A percentile compares a stretch with the other conserved stretches of the same genome.
These are phyloP conservation scores for Apiotrichum mycotoxinovorans DNA, from an alignment of 1,284 basidiomycete genomes.

Conservation along the genomic window DNA sequence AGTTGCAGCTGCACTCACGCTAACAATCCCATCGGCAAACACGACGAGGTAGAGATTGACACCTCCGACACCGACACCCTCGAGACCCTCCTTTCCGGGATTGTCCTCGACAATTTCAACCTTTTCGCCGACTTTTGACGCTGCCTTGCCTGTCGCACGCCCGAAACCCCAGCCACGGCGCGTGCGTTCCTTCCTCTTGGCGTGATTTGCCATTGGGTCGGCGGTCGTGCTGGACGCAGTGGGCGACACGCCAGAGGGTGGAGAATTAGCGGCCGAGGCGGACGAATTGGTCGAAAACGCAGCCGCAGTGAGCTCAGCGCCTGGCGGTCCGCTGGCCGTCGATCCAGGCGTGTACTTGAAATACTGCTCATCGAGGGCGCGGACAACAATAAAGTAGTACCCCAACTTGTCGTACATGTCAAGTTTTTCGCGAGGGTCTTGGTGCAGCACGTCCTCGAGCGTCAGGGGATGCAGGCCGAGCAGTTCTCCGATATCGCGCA, in stretches of 20 bases:
- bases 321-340: not conserved
- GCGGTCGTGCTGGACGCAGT: not conserved
- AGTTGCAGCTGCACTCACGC: slow-evolving; percentile 56
- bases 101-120: slow-evolving; percentile 58
- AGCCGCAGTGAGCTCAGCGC: not conserved
- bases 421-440: slow-evolving; percentile 89
- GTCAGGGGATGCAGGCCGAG: slow-evolving; percentile 79
- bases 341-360: slow-evolving; percentile 55
- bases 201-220: slow-evolving; percentile 5
- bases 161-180: slow-evolving; percentile 43
- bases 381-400: slow-evolving; percentile 89
- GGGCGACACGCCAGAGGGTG: not conserved
- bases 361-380: slow-evolving; percentile 71
- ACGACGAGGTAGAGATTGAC: slow-evolving; percentile 82
- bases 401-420: slow-evolving; percentile 84
- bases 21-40: slow-evolving; percentile 83
- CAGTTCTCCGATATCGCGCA: slow-evolving; percentile 73
- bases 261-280: not conserved
- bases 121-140: slow-evolving; percentile 41
- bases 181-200: slow-evolving; percentile 24
- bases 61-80: slow-evolving; percentile 65
- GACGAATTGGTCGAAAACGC: not conserved
- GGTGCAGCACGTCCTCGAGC: slow-evolving; percentile 91
- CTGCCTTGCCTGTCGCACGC: slow-evolving; percentile 30
- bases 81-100: slow-evolving; percentile 57